Evolutionary conservation across 2,329 filamentous ascomycete genomes (phyloP), one percentile per base, ranked within the genome.

Genomic region (Fusarium agapanthi): DNA sequence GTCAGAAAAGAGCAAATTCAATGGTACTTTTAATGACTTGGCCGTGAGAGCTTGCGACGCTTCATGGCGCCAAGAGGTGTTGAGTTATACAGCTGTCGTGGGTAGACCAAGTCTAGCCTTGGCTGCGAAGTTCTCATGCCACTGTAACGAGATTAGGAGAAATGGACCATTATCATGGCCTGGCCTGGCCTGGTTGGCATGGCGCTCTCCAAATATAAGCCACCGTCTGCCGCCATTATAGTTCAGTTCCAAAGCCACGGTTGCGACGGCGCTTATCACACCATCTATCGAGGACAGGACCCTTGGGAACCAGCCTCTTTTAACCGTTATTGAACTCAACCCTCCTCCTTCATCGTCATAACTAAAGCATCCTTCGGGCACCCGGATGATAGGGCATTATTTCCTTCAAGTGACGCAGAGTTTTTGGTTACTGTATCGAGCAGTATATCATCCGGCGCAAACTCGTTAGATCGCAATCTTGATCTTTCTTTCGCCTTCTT

Each of bases 211-310:
- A 74, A 68, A 74, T 71, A 74, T 71, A 66, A 73, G 71, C 71
- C 71, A 73, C 67, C 55, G 13, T 40, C 67, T 64, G 22, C 61
- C 67, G 24, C 66, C 67, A 50, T 60, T 38, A 43, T 35, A 44
- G 48, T 45, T 50, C 47, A 30, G 55, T 53, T 53, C 37, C 51
- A 58, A 47, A 67, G 57, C 51, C 61, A 53, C 56, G 58, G 59
- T 65, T 71, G 60, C 60, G 60, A 75, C 64, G 66, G 63, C 61
- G 69, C 74, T 67, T 68, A 73, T 70, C 75, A 76, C 71, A 75
- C 69, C 72, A 68, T 57, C 41, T 18, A 57, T 50, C 32, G 20
- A 57, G 32, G 24, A 50, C 32, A 35, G 41, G 55, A 61, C 58
- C 70, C 55, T 57, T 72, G 67, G 37, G 34, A 60, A 67, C 65